These are phyloP conservation scores for Conoideocrella luteorostrata DNA, from an alignment of 2,329 filamentous ascomycete genomes.

Conservation along the genomic window DNA sequence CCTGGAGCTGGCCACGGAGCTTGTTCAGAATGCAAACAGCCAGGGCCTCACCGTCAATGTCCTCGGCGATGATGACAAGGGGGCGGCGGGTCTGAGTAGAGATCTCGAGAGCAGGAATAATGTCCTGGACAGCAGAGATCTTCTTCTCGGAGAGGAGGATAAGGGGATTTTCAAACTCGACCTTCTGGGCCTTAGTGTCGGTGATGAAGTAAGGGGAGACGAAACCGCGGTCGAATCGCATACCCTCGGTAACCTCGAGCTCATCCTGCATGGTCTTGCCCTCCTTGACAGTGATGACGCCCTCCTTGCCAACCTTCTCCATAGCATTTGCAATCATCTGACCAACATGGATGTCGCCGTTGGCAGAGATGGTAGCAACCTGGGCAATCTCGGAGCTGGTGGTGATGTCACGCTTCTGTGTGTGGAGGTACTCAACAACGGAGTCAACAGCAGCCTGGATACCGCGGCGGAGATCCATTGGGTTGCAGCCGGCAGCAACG, in stretches of 20 bases:
- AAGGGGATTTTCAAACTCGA: constrained; percentile 98
- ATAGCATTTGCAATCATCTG: constrained; percentile 95
- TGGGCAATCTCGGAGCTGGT: constrained; percentile 96
- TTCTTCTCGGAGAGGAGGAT: constrained; percentile 99
- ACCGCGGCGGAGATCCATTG: constrained; percentile 95
- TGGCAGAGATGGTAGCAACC: constrained; percentile 96
- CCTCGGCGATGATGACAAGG: constrained; percentile 97
- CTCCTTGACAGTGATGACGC: constrained; percentile 99
- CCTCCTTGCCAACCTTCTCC: constrained; percentile 99
- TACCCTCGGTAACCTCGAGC: constrained; percentile 98
- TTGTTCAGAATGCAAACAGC: constrained; percentile 99
- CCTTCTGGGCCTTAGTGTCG: constrained; percentile 96
- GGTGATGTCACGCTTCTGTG: constrained; percentile 97
- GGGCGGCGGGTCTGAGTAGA: constrained; percentile 93
- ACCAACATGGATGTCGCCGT: constrained; percentile 92
- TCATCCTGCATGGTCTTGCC: constrained; percentile 97
- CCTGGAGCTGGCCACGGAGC: constrained; percentile 98
- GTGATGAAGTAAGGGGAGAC: constrained; percentile 99
- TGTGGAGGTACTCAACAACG: constrained; percentile 87
- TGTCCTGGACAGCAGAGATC: constrained; percentile 98
- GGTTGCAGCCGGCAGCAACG: constrained; percentile 97
- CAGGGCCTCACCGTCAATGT: constrained; percentile 96
- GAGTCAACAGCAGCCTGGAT: constrained; percentile 95
- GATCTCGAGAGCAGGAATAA: constrained; percentile 94
- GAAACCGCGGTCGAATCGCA: constrained; percentile 99